Evolutionary conservation across 192 early-diverging fungal species (phyloP).

Genomic region (Nowakowskiella sp.): DNA sequence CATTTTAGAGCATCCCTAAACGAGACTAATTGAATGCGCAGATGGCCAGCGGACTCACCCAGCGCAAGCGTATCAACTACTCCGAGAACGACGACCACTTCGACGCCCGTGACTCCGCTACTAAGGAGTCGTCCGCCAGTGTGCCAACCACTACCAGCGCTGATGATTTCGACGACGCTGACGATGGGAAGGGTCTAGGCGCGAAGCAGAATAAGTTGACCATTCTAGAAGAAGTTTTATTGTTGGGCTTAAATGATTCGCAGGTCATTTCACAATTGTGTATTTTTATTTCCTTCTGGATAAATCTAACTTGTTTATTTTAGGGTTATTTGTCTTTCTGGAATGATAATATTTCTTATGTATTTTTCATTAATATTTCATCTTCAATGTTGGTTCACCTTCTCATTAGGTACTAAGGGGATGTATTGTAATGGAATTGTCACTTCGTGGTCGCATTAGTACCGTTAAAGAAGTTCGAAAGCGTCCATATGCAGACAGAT

Average conservation of each 20-base stretch:
- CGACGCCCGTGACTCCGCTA: too few species aligned
- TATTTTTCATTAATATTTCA: conserved; percentile 12
- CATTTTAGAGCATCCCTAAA: too few species aligned
- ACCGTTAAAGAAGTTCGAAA: conserved; percentile 75
- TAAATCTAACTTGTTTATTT: conserved; percentile 6
- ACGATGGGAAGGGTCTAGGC: conserved; percentile 6
- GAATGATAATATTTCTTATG: conserved; percentile 98
- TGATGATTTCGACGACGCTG: conserved; percentile 10
- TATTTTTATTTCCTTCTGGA: background rate
- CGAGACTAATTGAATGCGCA: too few species aligned
- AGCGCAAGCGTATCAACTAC: too few species aligned
- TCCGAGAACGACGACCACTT: too few species aligned
- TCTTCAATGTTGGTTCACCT: background rate
- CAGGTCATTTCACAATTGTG: conserved; percentile 44
- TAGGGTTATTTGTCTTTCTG: conserved; percentile 96
- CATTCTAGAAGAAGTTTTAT: conserved; percentile 91
- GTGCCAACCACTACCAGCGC: too few species aligned
- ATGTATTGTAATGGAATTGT: conserved; percentile 93
- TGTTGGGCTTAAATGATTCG: conserved; percentile 89
- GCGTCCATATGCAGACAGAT: conserved; percentile 71
- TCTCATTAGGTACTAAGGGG: conserved; percentile 65
- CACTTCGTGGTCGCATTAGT: conserved; percentile 80
- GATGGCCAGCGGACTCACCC: too few species aligned
- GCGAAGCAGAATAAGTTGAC: conserved; percentile 52
- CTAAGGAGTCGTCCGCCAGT: too few species aligned